Evolutionary conservation across 495 filamentous ascomycete genomes (phyloP), one percentile per base, ranked within the genome.

Genomic region (Tricharina praecox): DNA sequence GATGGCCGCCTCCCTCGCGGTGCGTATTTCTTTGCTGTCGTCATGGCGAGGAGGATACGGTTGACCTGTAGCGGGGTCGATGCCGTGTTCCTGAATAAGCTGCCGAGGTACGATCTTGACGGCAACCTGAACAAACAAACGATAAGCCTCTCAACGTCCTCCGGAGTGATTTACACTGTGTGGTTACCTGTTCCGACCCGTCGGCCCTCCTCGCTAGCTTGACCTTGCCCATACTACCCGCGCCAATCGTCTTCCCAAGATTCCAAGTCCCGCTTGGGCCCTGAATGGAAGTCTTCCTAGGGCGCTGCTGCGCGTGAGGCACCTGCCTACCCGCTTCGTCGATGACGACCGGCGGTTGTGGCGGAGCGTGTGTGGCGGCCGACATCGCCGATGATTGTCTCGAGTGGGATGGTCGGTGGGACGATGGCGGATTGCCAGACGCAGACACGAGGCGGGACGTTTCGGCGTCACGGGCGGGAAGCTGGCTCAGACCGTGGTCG

Each of bases 101-200:
- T 80, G 74, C 47, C 92, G 73, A n/a, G 92, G 87, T 25, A 99
- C 86, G 52, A 99, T 96, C 66, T 97, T 99, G 56, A 95, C 82
- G 16, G 90, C 90, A 47, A 93, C 86, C 86, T 93, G 56, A 42
- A 63, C 50, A 23, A 32, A 38, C 15, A n/a, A 24, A 43, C 24
- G 18, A 26, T 43, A 26, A 43, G 40, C 23, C 26, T 43, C 3
- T 13, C 13, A 16, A 20, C 13, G 13, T 25, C 25, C 15, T 11
- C 7, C 24, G 24, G 41, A n/a, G n/a, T n/a, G n/a, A n/a, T n/a
- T n/a, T n/a, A n/a, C n/a, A n/a, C n/a, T n/a, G n/a, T n/a, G n/a
- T n/a, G n/a, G 68, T 63, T 64, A 81, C 83, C 73, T 90, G 76
- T 65, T 93, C 85, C 51, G 77, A 77, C 10, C 79, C 78, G 57